These are phyloP conservation scores for Wallacemonas rigidus DNA, from an alignment of 208 protist genomes.

Conservation along the genomic window DNA sequence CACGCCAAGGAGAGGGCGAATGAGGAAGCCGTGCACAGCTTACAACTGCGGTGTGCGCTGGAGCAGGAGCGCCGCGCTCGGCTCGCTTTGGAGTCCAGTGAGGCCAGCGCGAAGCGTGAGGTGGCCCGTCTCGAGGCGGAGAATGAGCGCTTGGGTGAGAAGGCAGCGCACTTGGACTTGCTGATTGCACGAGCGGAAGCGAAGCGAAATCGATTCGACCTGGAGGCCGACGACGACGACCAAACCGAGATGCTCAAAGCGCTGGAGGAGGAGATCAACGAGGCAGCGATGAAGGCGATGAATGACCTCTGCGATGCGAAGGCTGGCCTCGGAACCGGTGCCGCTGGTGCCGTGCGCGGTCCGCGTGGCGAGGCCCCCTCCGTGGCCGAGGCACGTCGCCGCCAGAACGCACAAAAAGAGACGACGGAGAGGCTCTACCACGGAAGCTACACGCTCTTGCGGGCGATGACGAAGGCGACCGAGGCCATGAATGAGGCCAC, in stretches of 20 bases:
- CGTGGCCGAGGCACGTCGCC: slow-evolving; percentile 38
- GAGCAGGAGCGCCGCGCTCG: slow-evolving; percentile 23
- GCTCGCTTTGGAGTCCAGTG: slow-evolving; percentile 21
- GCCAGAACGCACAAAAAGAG: slow-evolving; percentile 45
- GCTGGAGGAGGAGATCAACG: slow-evolving; percentile 65
- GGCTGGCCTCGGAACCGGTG: slow-evolving; percentile 21
- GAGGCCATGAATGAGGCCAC: slow-evolving; percentile 60
- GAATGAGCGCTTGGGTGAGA: slow-evolving; percentile 49
- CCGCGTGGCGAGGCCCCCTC: slow-evolving; percentile 41
- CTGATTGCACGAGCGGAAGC: slow-evolving; percentile 63
- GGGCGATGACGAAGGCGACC: slow-evolving; percentile 41
- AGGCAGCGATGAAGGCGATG: slow-evolving; percentile 51
- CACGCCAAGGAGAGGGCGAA: slow-evolving; percentile 68
- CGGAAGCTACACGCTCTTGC: slow-evolving; percentile 62
- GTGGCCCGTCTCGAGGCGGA: slow-evolving; percentile 9
- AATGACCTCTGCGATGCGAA: slow-evolving; percentile 60
- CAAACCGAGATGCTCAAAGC: slow-evolving; percentile 64
- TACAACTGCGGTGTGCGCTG: slow-evolving; percentile 27
- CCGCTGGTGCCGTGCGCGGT: neutral
- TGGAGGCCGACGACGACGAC: slow-evolving; percentile 51
- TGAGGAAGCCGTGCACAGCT: slow-evolving; percentile 37
- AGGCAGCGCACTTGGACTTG: slow-evolving; percentile 73
- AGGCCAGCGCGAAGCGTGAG: slow-evolving; percentile 1
- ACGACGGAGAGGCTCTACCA: slow-evolving; percentile 56
- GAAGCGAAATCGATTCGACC: slow-evolving; percentile 58